phyloP scores from a whole-genome alignment of 345 rosid genomes.

The Sisymbrium altissimum region DNA sequence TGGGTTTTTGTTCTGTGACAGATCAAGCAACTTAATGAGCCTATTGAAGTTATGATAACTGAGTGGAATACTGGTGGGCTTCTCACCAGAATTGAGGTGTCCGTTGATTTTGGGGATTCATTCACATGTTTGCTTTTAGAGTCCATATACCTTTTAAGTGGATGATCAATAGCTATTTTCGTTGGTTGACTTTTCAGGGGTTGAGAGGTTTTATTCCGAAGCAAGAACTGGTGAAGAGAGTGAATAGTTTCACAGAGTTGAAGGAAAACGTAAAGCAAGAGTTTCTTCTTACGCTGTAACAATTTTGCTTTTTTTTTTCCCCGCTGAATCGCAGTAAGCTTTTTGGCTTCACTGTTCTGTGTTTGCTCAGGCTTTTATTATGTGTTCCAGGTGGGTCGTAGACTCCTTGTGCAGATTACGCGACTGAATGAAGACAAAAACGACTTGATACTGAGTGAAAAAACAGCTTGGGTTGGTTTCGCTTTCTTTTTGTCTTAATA shows the following conservation, averaged over 20 bases:
- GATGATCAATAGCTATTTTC: neutral
- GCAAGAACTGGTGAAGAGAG: slow-evolving; percentile 68
- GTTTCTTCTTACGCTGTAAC: slow-evolving; percentile 22
- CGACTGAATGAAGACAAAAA: slow-evolving; percentile 68
- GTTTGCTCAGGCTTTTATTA: neutral
- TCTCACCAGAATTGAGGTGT: slow-evolving; percentile 82
- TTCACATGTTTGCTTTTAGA: neutral
- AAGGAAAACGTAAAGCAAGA: slow-evolving; percentile 75
- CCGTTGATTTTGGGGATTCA: neutral
- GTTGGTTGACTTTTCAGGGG: slow-evolving; percentile 46
- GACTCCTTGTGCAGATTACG: slow-evolving; percentile 49
- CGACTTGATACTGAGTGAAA: slow-evolving; percentile 78
- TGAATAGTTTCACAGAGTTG: slow-evolving; percentile 74
- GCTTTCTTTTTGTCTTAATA: too few species aligned
- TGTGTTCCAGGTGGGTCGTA: slow-evolving; percentile 58
- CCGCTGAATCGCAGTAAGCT: neutral
- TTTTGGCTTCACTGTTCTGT: neutral
- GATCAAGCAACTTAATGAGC: slow-evolving; percentile 81
- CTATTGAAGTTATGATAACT: slow-evolving; percentile 71
- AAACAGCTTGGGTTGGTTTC: slow-evolving; percentile 70
- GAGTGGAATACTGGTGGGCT: slow-evolving; percentile 96
- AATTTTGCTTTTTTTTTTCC: neutral
- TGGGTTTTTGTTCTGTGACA: slow-evolving; percentile 24
- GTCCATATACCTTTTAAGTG: neutral
- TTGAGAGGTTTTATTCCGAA: slow-evolving; percentile 85